Conservation (phyloP, 176 grass and related monocot genomes). For the Triticum monococcum region DNA sequence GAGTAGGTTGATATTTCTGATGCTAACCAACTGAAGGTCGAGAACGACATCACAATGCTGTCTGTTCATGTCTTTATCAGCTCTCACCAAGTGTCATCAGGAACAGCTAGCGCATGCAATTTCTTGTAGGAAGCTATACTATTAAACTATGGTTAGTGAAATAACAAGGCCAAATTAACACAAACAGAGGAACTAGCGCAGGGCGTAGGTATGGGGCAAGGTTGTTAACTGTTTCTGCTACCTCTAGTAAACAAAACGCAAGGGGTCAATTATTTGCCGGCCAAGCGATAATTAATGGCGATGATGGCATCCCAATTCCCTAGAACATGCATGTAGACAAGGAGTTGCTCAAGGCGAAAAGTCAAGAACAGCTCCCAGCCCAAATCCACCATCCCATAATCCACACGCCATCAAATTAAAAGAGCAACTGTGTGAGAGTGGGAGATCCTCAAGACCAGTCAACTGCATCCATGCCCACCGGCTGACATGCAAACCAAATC, state of each 20-base stretch:
- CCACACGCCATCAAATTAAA: not conserved
- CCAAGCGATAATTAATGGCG: not conserved
- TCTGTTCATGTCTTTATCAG: not conserved
- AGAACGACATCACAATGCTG: not conserved
- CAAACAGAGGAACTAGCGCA: not conserved
- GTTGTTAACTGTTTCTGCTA: not conserved
- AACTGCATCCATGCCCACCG: not conserved
- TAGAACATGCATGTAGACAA: constrained; percentile 14
- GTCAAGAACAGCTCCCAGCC: not conserved
- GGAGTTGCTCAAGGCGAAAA: not conserved
- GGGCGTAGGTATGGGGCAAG: not conserved
- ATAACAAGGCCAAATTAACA: not conserved
- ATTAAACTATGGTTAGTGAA: not conserved
- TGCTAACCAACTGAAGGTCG: not conserved
- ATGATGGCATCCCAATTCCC: constrained; percentile 1
- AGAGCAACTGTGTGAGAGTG: not conserved
- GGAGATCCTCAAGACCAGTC: constrained; percentile 26
- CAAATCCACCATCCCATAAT: not conserved
- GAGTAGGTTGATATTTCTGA: not conserved
- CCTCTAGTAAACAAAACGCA: not conserved
- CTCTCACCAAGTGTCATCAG: not conserved
- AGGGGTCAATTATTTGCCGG: not conserved
- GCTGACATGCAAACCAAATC: constrained; percentile 20
- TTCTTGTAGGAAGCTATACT: not conserved
- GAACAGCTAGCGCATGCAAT: not conserved